Evolutionary conservation across 176 grass and related monocot species (phyloP).

Genomic region (Calamus simplicifolius): DNA sequence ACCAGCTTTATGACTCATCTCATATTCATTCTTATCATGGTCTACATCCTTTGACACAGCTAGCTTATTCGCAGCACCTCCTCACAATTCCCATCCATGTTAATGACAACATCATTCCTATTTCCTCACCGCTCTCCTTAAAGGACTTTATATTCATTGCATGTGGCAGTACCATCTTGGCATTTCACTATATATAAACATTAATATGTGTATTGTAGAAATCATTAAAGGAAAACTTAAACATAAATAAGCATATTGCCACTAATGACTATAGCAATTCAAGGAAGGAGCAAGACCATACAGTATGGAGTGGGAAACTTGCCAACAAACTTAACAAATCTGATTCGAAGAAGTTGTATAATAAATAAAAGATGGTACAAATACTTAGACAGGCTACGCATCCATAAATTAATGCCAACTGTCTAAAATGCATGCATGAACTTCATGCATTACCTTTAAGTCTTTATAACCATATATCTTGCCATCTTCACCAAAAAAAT

Average conservation of each 20-base stretch:
- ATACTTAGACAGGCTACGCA: no score
- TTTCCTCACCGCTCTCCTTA: background rate
- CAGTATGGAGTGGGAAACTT: background rate
- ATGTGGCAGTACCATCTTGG: no score
- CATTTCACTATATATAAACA: no score
- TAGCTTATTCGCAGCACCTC: background rate
- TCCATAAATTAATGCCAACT: no score
- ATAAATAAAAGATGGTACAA: no score
- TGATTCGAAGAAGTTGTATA: no score
- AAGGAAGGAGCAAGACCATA: constrained; percentile 3
- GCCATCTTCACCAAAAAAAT: constrained; percentile 90
- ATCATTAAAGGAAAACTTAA: no score
- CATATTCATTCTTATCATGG: background rate
- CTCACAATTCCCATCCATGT: background rate
- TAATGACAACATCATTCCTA: background rate
- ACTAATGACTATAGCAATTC: background rate
- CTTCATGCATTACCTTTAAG: constrained; percentile 43
- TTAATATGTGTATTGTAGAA: no score
- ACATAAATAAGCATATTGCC: no score
- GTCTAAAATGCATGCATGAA: no score
- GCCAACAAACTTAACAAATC: no score
- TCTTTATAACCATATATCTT: constrained; percentile 93
- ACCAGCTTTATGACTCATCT: background rate
- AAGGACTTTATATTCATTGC: background rate
- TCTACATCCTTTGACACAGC: background rate